phyloP scores from a whole-genome alignment of 2,329 filamentous ascomycete species.

The Alternaria gaisen region DNA sequence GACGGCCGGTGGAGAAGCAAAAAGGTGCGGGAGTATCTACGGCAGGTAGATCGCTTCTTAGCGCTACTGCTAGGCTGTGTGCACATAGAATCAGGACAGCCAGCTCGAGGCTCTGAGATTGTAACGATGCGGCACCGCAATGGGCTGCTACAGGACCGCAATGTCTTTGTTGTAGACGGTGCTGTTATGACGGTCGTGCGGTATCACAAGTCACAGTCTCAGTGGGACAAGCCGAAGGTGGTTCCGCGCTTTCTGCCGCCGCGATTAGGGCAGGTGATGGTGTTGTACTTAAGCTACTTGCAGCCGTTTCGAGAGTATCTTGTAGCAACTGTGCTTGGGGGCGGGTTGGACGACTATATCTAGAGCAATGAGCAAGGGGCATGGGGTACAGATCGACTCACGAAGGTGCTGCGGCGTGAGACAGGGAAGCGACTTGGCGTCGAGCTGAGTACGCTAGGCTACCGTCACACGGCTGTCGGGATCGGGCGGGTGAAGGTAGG shows the following conservation, averaged over 20 bases:
- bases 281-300: constrained; percentile 31
- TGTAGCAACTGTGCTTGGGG: constrained; percentile 17
- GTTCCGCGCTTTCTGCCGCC: constrained; percentile 32
- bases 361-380: background rate
- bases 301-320: constrained; percentile 32
- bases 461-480: constrained; percentile 24
- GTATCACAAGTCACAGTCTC: constrained; percentile 37
- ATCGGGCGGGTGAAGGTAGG: constrained; percentile 22
- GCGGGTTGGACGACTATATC: constrained; percentile 19
- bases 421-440: constrained; percentile 23
- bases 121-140: constrained; percentile 24
- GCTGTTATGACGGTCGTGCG: constrained; percentile 26
- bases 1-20: background rate
- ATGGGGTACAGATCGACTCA: constrained; percentile 10
- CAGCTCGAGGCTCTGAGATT: constrained; percentile 25
- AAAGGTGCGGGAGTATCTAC: background rate
- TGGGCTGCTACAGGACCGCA: constrained; percentile 18
- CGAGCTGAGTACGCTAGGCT: constrained; percentile 24
- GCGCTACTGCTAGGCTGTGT: background rate
- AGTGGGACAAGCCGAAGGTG: constrained; percentile 35
- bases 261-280: constrained; percentile 31
- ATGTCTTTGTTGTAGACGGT: constrained; percentile 30
- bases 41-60: background rate
- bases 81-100: constrained; percentile 6
- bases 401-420: constrained; percentile 22